phyloP scores from a whole-genome alignment of 345 rosid genomes.

The Carallia brachiata region DNA sequence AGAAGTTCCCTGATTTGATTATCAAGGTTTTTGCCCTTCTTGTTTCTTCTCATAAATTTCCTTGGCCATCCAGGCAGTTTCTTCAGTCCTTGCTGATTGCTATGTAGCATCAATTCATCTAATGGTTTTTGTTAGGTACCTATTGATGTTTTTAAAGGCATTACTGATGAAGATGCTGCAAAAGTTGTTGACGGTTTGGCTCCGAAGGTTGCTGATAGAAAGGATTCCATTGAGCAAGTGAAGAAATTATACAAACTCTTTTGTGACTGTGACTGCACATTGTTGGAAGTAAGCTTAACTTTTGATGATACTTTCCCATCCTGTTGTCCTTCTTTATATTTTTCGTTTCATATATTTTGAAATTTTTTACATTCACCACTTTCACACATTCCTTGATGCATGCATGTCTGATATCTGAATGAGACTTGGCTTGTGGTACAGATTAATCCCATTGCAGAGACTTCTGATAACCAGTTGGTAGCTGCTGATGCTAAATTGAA shows the following conservation, averaged over 20 bases:
- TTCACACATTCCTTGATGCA: background rate
- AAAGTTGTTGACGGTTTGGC: slow-evolving; percentile 97
- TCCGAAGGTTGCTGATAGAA: slow-evolving; percentile 74
- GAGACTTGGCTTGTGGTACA: slow-evolving; percentile 26
- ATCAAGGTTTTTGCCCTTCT: slow-evolving; percentile 56
- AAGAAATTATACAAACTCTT: slow-evolving; percentile 93
- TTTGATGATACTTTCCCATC: background rate
- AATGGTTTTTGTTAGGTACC: slow-evolving; percentile 61
- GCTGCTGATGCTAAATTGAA: slow-evolving; percentile 99
- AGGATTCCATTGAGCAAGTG: slow-evolving; percentile 87
- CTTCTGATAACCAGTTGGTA: slow-evolving; percentile 73
- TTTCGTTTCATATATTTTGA: background rate
- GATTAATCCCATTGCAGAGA: slow-evolving; percentile 99
- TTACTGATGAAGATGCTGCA: slow-evolving; percentile 95
- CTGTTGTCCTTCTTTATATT: too few species aligned
- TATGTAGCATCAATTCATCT: slow-evolving; percentile 13
- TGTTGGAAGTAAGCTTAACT: slow-evolving; percentile 78
- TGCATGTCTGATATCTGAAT: slow-evolving; percentile 8
- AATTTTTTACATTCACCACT: background rate
- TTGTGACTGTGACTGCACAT: slow-evolving; percentile 78
- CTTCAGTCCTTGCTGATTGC: slow-evolving; percentile 8
- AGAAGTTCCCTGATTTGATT: slow-evolving; percentile 95
- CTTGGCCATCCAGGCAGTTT: slow-evolving; percentile 5
- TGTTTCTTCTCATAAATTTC: slow-evolving; percentile 14
- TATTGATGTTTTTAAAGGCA: slow-evolving; percentile 87